These are phyloP conservation scores for Musa itinerans DNA, from an alignment of 176 grass and related monocot species.

Conservation along the genomic window DNA sequence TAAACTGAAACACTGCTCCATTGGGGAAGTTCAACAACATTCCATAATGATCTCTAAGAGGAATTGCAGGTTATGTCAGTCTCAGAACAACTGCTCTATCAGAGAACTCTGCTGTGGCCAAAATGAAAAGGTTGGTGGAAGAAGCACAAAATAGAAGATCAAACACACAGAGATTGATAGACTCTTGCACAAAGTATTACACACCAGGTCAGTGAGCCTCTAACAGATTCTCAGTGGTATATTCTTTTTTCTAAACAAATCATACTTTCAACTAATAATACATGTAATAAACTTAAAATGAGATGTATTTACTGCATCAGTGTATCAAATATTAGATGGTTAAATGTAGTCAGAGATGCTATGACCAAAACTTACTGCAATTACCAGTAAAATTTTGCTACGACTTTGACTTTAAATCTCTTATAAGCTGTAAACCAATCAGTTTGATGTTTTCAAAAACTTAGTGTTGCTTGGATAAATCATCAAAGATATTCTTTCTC, in stretches of 20 bases:
- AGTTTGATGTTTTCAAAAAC: not conserved
- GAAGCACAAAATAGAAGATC: conserved; percentile 55
- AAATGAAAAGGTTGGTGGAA: conserved; percentile 69
- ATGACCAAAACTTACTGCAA: no score
- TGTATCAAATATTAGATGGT: no score
- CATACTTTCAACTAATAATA: no score
- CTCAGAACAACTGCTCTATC: conserved; percentile 41
- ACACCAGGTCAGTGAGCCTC: conserved; percentile 36
- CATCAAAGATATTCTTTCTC: not conserved
- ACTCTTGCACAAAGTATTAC: conserved; percentile 66
- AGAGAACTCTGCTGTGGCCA: conserved; percentile 64
- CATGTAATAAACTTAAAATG: no score
- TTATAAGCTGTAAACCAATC: not conserved
- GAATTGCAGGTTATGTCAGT: conserved; percentile 46
- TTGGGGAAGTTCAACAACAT: not conserved
- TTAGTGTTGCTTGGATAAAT: not conserved
- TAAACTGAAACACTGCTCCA: not conserved
- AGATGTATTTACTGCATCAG: no score
- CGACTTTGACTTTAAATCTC: not conserved
- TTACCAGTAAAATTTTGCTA: not conserved
- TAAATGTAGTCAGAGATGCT: no score
- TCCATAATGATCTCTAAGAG: not conserved
- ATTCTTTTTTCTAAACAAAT: no score
- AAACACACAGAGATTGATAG: conserved; percentile 53
- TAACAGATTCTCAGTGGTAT: no score